These are phyloP conservation scores for Lactifluus subvellereus DNA, from an alignment of 768 basidiomycete genomes.

Conservation along the genomic window DNA sequence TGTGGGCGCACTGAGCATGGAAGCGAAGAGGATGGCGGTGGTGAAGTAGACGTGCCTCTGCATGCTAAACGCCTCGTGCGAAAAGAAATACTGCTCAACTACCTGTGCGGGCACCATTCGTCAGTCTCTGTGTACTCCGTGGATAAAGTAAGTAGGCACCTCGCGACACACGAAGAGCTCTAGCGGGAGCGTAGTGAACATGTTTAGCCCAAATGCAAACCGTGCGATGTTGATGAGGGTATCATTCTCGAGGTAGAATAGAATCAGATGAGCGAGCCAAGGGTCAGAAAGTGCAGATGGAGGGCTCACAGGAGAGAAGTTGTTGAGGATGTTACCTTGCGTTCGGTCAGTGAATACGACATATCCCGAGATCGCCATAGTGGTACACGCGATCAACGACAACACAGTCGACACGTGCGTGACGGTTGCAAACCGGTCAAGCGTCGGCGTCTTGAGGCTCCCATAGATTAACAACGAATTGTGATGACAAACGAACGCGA, in stretches of 20 bases:
- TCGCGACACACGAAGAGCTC: slow-evolving; percentile 98
- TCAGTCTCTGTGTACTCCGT: background rate
- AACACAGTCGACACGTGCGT: slow-evolving; percentile 87
- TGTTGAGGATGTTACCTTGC: slow-evolving; percentile 95
- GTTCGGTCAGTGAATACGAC: slow-evolving; percentile 87
- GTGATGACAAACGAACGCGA: slow-evolving; percentile 96
- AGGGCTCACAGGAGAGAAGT: slow-evolving; percentile 68
- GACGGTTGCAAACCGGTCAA: slow-evolving; percentile 88
- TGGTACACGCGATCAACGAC: slow-evolving; percentile 78
- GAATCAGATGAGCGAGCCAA: background rate
- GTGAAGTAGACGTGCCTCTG: slow-evolving; percentile 91
- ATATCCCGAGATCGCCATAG: slow-evolving; percentile 82
- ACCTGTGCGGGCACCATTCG: slow-evolving; percentile 45
- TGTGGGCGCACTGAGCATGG: slow-evolving; percentile 65
- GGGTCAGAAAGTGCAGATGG: background rate
- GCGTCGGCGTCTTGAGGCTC: slow-evolving; percentile 83
- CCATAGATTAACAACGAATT: slow-evolving; percentile 97
- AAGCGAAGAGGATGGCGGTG: slow-evolving; percentile 68
- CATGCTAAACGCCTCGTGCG: slow-evolving; percentile 73
- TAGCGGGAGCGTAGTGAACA: slow-evolving; percentile 96
- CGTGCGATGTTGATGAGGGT: slow-evolving; percentile 93
- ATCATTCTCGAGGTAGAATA: slow-evolving; percentile 48
- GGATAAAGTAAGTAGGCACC: slow-evolving; percentile 35
- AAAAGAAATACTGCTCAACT: slow-evolving; percentile 93
- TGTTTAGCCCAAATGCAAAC: slow-evolving; percentile 91